Base-by-base conservation (phyloP, 371 early-diverging fungal species). In the Gilbertella persicaria region DNA sequence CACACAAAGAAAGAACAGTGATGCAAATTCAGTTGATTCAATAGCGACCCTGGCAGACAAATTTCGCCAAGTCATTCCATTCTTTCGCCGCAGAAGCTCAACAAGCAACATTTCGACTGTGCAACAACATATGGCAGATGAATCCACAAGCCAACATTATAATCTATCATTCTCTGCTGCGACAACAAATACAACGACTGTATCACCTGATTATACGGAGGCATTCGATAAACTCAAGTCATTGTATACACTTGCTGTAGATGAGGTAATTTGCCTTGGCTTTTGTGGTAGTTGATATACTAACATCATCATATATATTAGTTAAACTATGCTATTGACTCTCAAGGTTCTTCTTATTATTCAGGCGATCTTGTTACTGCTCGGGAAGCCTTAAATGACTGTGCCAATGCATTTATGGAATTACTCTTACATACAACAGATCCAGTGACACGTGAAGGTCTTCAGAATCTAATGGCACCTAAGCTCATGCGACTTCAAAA, bases 311-410 rank as follows among this genome's bases (percentile, higher is more conserved):
- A 5, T 20, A 40, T 13, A 19, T 36, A 6, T 36, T 47, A 68
- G 66, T 51, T 72, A 17, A 58, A 64, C 29, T 73, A 64, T 54
- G 73, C 73, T 23, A 63, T 67, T 45, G 73, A 73, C 53, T 73
- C 73, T 0, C 58, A 51, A 29, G 73, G 73, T 26, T 69, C 73
- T 36, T 55, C 61, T 6, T 73, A 73, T 53, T 73, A 73, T 41
- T 55, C 64, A 35, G 73, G 73, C 23, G 73, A 73, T 53, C 55
- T 62, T 14, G 57, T 62, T 7, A 51, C 73, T 5, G 73, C 73
- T 19, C 64, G 63, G 41, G 73, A 73, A 53, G 73, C 73, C 16
- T 44, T 73, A 3, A 60, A 69, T 49, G 50, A 56, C 21, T 73
- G 62, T 40, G 48, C 56, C 14, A 61, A 45, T 45, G 53, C 59